Base-by-base conservation (phyloP, 176 grass and related monocot genomes). In the Urochloa ruziziensis region DNA sequence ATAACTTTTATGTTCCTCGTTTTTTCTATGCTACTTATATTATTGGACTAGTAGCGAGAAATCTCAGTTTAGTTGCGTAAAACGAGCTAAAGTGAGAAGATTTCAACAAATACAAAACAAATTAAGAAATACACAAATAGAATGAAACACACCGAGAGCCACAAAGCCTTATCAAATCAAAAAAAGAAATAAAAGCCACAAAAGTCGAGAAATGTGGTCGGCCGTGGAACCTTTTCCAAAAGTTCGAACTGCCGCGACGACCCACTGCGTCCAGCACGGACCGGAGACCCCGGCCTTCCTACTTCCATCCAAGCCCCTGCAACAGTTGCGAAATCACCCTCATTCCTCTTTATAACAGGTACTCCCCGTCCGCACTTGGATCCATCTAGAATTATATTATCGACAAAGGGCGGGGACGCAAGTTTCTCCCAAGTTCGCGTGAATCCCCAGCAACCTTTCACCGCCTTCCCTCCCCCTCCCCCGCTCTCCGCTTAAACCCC, bases 381-480 rank as follows among this genome's bases (percentile, higher is more conserved):
- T 53, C 49, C 2, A 17, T 53, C 2, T 16, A 25, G 17, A 46
- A 46, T 70, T 78, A 23, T 0, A 8, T 8, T 7, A 9, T 21
- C 27, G 3, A 7, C 10, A 5, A 78, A 14, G 57, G 57, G 12
- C 57, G 8, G 2, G 27, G 18, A 5, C 16, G 25, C 8, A 78
- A 62, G 17, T 78, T 78, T 19, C 60, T 12, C 60, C 62, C 43
- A 36, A 66, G 43, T 52, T 80, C 77, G 77, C 75, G 74, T 77
- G 35, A 39, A 61, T 62, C 40, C 37, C 2, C 57, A 62, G 75
- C 75, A 78, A 62, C 57, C 25, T 42, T 77, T 18, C 25, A 47
- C 44, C 25, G 7, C 67, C 24, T 25, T 30, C 28, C 27, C 42
- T 21, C 60, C 54, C 74, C 30, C 24, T 0, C 39, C 17, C 44